Base-by-base conservation (phyloP, 2,329 filamentous ascomycete species). In the Aspergillus carbonarius region DNA sequence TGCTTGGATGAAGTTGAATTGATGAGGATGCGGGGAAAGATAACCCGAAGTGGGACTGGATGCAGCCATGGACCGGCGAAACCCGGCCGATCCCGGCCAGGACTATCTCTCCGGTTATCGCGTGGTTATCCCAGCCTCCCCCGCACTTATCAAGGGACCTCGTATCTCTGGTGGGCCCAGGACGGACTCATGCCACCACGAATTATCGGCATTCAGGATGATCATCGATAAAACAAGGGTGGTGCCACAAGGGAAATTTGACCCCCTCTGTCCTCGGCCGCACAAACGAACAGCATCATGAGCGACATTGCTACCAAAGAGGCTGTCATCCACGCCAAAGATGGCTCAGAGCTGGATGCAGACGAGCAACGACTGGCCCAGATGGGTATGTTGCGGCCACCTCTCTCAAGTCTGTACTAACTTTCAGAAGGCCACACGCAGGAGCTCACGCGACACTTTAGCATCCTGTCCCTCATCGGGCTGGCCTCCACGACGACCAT, bases 371-470 rank as follows among this genome's bases (percentile, higher is more conserved):
- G 56, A 1, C 39, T 58, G 25, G 56, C 56, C 13, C 49, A 58
- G 50, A 58, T 58, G 56, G 56, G 56, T 58, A 54, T 30, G 50
- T 35, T 13, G 9, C 35, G 15, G 35, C 15, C 35, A n/a, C 35
- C 6, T 17, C 35, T 18, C 15, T 15, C 3, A 30, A 4, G 5
- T 8, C n/a, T 3, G 4, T n/a, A 13, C 12, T 44, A 12, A 40
- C 52, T 13, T 47, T 7, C 7, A 6, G 7, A 7, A 58, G 55
- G 53, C 23, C 57, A 59, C 13, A 55, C 18, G 1, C 57, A 59
- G 18, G 39, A 59, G 27, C 57, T 59, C 12, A 42, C 55, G 39
- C 53, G 57, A 4, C 53, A 59, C 25, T 59, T 59, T 30, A 56
- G 47, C 47, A 55, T 42, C 7, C 40, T 59, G 18, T 59, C 57